These are phyloP conservation scores for Cunninghamia lanceolata DNA, from an alignment of 75 land plant genomes.

Conservation along the genomic window DNA sequence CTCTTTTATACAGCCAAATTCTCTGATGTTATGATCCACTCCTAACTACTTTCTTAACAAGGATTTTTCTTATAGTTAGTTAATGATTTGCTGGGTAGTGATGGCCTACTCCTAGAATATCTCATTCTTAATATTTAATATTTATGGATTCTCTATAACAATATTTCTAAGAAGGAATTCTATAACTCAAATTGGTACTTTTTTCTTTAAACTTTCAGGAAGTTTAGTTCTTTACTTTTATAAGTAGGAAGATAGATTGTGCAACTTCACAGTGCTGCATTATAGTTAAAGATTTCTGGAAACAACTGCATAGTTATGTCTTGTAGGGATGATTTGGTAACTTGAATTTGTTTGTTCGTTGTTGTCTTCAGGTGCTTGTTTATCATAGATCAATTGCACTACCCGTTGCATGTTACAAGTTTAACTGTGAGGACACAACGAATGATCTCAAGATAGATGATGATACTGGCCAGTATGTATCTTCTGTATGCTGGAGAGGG, in stretches of 20 bases:
- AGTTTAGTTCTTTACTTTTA: neutral
- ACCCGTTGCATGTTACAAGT: conserved; percentile 42
- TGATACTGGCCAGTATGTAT: conserved; percentile 60
- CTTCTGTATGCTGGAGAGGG: conserved; percentile 71
- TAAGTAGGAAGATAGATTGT: neutral
- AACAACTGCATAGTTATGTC: neutral
- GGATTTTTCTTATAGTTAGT: neutral
- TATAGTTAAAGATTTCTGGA: neutral
- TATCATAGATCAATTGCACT: conserved; percentile 49
- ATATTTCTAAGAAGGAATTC: neutral
- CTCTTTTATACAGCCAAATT: neutral
- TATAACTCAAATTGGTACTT: neutral
- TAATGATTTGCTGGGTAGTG: neutral
- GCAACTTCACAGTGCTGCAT: neutral
- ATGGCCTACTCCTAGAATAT: neutral
- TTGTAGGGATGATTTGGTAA: neutral
- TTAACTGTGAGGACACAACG: conserved; percentile 31
- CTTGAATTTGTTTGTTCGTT: neutral
- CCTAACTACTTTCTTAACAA: neutral
- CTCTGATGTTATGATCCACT: neutral
- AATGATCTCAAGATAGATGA: conserved; percentile 39
- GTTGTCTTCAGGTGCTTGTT: conserved; percentile 34
- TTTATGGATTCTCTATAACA: neutral
- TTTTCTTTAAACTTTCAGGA: neutral
- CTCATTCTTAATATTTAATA: neutral